A percentile compares a stretch with the other conserved stretches of the same genome.
Conservation (phyloP, 768 basidiomycete species). For the Leucocoprinus leucothites region DNA sequence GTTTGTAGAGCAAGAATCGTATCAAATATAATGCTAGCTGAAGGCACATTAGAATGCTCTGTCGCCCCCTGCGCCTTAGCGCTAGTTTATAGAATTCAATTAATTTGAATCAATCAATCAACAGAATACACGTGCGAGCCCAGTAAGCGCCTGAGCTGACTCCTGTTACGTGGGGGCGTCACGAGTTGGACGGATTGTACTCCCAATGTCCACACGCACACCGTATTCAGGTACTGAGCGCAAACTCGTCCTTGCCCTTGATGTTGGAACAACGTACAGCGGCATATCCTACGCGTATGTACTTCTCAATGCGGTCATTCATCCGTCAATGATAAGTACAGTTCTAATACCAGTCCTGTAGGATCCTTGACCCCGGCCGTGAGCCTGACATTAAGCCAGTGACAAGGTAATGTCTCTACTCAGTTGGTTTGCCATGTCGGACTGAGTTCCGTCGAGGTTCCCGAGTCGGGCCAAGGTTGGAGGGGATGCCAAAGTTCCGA, state of each 20-base stretch:
- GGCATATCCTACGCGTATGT: slow-evolving; percentile 39
- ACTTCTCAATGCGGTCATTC: background rate
- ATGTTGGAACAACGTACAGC: slow-evolving; percentile 47
- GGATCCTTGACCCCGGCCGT: slow-evolving; percentile 31
- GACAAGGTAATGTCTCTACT: slow-evolving; percentile 29
- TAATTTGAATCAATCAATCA: too few relatives aligned
- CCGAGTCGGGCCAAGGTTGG: slow-evolving; percentile 21
- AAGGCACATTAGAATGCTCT: too few relatives aligned
- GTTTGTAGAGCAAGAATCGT: too few relatives aligned
- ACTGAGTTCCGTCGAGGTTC: slow-evolving; percentile 11
- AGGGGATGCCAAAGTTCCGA: slow-evolving; percentile 34
- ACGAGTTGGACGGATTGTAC: background rate
- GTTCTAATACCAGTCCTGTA: too few relatives aligned
- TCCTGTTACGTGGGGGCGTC: too few relatives aligned
- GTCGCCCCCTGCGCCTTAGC: too few relatives aligned
- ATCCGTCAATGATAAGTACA: too few relatives aligned
- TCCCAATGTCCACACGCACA: slow-evolving; percentile 14
- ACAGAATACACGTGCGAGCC: too few relatives aligned
- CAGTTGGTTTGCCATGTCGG: slow-evolving; percentile 6
- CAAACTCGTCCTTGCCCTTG: slow-evolving; percentile 44
- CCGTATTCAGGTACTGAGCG: slow-evolving; percentile 34
- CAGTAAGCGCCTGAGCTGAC: too few relatives aligned
- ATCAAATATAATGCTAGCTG: too few relatives aligned
- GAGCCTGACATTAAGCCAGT: slow-evolving; percentile 35
- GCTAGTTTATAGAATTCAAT: too few relatives aligned